A percentile compares a stretch with the other conserved stretches of the same genome.
Conservation (phyloP, 306 rosid genomes). For the Trichosanthes truncata region DNA sequence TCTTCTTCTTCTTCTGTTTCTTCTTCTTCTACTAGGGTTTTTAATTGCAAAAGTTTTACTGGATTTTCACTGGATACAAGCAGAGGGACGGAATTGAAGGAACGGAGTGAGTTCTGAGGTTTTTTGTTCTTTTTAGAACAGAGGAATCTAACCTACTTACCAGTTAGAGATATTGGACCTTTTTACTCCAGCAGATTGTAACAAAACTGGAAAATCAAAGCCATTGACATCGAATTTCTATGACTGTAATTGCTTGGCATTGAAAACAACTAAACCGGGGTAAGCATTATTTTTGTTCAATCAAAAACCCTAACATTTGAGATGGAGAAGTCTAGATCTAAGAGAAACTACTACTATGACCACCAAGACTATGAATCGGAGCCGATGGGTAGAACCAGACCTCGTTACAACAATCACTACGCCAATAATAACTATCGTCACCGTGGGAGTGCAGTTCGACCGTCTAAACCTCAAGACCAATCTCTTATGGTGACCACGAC, state of each 20-base stretch:
- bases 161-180: not conserved
- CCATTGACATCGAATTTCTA: constrained; percentile 15
- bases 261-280: constrained; percentile 9
- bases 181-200: not conserved
- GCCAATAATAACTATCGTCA: constrained; percentile 34
- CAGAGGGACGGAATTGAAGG: not conserved
- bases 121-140: not conserved
- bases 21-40: constrained; percentile 3
- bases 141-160: constrained; percentile 4
- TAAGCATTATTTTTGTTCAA: not conserved
- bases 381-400: constrained; percentile 64
- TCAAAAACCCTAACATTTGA: constrained; percentile 11
- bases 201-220: constrained; percentile 8
- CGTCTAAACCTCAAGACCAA: constrained; percentile 45
- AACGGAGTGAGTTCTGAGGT: not conserved
- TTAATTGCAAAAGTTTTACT: not conserved
- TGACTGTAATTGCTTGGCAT: constrained; percentile 13
- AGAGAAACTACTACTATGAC: constrained; percentile 85
- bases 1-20: not conserved
- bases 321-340: constrained; percentile 99
- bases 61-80: not conserved
- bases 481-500: constrained; percentile 50
- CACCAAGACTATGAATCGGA: constrained; percentile 79
- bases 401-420: constrained; percentile 78
- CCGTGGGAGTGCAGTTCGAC: constrained; percentile 28